Percentiles rank a stretch among this genome's conserved stretches.
Evolutionary conservation across 2,329 filamentous ascomycete species (phyloP).

Genomic region (Xylaria sp.): DNA sequence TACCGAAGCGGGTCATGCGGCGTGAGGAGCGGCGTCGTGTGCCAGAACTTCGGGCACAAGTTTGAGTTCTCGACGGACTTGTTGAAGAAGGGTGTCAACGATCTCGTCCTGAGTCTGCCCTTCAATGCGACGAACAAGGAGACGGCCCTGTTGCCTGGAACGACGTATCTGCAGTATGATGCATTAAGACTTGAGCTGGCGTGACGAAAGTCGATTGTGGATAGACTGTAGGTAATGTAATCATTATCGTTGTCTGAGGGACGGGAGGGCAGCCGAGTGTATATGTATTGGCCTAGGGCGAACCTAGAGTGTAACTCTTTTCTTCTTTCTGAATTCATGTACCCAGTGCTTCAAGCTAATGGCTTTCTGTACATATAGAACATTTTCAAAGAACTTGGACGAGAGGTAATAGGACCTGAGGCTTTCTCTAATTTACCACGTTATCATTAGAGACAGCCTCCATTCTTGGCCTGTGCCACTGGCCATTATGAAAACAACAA

Average conservation of each 20-base stretch:
- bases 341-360: too few relatives aligned
- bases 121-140: conserved; percentile 60
- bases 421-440: too few relatives aligned
- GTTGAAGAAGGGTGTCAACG: conserved; percentile 54
- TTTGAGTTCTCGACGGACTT: conserved; percentile 54
- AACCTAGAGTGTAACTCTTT: too few relatives aligned
- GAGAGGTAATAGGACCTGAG: too few relatives aligned
- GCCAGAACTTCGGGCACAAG: conserved; percentile 62
- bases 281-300: too few relatives aligned
- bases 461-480: too few relatives aligned
- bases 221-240: conserved; percentile 11
- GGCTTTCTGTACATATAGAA: too few relatives aligned
- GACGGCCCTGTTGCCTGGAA: conserved; percentile 54
- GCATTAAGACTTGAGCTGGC: conserved; percentile 59
- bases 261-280: conserved; percentile 8
- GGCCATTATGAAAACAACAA: too few relatives aligned
- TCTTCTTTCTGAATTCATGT: too few relatives aligned
- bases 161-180: conserved; percentile 66
- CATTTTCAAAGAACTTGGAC: too few relatives aligned
- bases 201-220: background rate
- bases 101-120: conserved; percentile 58
- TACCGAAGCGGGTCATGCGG: conserved; percentile 61
- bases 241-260: conserved; percentile 29
- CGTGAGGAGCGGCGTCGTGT: conserved; percentile 59
- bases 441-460: too few relatives aligned